A percentile compares a stretch with the other conserved stretches of the same genome.
phyloP scores from a whole-genome alignment of 495 filamentous ascomycete species.

The Aspergillus baeticus region DNA sequence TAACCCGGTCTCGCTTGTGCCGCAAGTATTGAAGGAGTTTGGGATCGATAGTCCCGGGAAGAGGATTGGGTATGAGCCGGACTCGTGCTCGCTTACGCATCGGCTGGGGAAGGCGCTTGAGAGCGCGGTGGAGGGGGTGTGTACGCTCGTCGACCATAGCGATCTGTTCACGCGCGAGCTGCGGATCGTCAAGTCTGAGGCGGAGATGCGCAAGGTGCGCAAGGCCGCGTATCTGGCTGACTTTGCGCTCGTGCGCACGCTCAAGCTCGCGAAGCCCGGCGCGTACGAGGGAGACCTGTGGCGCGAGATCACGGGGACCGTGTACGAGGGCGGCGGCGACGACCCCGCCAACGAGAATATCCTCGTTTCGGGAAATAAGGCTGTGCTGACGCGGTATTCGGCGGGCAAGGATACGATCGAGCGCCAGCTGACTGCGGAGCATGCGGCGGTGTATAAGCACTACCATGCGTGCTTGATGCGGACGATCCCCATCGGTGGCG shows the following conservation, averaged over 20 bases:
- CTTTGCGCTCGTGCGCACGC: conserved; percentile 21
- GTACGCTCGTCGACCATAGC: conserved; percentile 21
- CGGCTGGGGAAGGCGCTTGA: conserved; percentile 20
- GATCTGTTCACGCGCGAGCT: conserved; percentile 23
- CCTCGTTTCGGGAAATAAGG: conserved; percentile 27
- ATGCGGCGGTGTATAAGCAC: conserved; percentile 25
- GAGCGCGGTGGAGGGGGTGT: conserved; percentile 16
- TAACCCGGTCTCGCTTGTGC: conserved; percentile 25
- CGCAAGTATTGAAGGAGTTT: conserved; percentile 18
- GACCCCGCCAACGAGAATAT: conserved; percentile 29
- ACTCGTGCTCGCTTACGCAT: conserved; percentile 21
- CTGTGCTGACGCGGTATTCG: conserved; percentile 25
- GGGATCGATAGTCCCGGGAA: conserved; percentile 20
- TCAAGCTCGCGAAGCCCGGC: conserved; percentile 24
- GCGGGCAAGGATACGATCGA: conserved; percentile 24
- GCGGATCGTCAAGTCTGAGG: conserved; percentile 22
- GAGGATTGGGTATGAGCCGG: conserved; percentile 24
- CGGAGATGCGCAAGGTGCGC: conserved; percentile 25
- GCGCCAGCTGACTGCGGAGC: conserved; percentile 24
- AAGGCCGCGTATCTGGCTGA: conserved; percentile 27
- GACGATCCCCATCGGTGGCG: conserved; percentile 23
- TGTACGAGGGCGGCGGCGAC: conserved; percentile 25
- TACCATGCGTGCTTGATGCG: conserved; percentile 27
- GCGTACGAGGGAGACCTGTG: conserved; percentile 27
- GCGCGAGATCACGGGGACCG: conserved; percentile 22